Conservation (phyloP, 331 rosid genomes). For the Prunus yedoensis region DNA sequence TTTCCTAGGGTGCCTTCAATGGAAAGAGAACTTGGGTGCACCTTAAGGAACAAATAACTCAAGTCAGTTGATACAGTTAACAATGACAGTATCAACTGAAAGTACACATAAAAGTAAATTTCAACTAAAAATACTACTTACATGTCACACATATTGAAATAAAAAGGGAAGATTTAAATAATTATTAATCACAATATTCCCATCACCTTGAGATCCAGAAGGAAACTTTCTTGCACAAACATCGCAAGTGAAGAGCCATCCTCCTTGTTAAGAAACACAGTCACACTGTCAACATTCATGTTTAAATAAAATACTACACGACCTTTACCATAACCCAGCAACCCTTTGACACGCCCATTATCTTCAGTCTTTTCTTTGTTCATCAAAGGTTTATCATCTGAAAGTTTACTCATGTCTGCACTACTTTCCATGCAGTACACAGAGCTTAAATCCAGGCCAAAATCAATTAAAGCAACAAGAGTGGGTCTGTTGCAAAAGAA, state of each 20-base stretch:
- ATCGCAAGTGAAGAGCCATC: slow-evolving; percentile 90
- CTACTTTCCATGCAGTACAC: slow-evolving; percentile 35
- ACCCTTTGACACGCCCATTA: slow-evolving; percentile 67
- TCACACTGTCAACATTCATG: slow-evolving; percentile 91
- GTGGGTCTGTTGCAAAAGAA: slow-evolving; percentile 97
- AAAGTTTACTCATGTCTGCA: slow-evolving; percentile 30
- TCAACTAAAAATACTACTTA: background rate
- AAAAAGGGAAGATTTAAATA: background rate
- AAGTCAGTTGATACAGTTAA: slow-evolving; percentile 27
- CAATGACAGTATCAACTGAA: slow-evolving; percentile 4
- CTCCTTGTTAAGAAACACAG: slow-evolving; percentile 89
- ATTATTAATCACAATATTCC: background rate
- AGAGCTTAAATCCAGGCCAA: slow-evolving; percentile 78
- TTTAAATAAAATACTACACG: slow-evolving; percentile 76
- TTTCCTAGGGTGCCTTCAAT: slow-evolving; percentile 93
- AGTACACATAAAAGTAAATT: slow-evolving; percentile 3
- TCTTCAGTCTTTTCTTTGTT: slow-evolving; percentile 72
- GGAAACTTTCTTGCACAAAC: slow-evolving; percentile 86
- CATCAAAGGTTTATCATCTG: slow-evolving; percentile 40
- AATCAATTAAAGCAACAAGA: slow-evolving; percentile 84
- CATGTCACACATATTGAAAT: slow-evolving; percentile 8
- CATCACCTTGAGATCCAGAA: slow-evolving; percentile 81
- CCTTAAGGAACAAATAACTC: slow-evolving; percentile 47
- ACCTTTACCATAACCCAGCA: slow-evolving; percentile 86
- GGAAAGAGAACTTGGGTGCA: slow-evolving; percentile 88